phyloP scores from a whole-genome alignment of 345 rosid species.

The Viola odorata region DNA sequence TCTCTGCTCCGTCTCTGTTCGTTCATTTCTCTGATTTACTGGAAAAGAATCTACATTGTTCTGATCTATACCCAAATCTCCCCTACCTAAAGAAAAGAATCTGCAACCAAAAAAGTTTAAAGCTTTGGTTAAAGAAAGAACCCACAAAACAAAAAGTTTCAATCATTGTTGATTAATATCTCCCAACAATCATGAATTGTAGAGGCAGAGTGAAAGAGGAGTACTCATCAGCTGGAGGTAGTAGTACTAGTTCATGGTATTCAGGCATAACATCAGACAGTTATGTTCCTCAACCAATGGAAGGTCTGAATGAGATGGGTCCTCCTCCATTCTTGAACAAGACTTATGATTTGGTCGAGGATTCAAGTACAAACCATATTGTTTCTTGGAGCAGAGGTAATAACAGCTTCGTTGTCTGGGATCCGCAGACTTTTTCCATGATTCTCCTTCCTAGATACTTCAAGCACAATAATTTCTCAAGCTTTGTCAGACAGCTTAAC shows the following conservation, averaged over 20 bases:
- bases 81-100: too few relatives aligned
- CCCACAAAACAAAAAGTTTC: not conserved
- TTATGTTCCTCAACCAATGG: slow-evolving; percentile 43
- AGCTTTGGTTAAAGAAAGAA: not conserved
- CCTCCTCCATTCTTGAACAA: slow-evolving; percentile 76
- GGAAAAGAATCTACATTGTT: too few relatives aligned
- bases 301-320: slow-evolving; percentile 50
- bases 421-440: slow-evolving; percentile 40
- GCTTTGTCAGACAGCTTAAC: slow-evolving; percentile 36
- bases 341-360: slow-evolving; percentile 65
- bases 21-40: too few relatives aligned
- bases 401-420: slow-evolving; percentile 70
- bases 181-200: slow-evolving; percentile 6
- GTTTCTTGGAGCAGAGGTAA: slow-evolving; percentile 67
- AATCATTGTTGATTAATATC: not conserved
- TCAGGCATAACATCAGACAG: slow-evolving; percentile 1
- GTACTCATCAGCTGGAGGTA: not conserved
- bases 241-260: not conserved
- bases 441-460: slow-evolving; percentile 28
- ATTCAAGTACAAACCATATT: slow-evolving; percentile 46
- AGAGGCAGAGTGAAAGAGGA: slow-evolving; percentile 10
- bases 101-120: too few relatives aligned
- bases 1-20: too few relatives aligned
- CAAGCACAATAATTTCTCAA: slow-evolving; percentile 33
- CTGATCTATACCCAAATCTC: too few relatives aligned